Conservation (phyloP, 2,329 filamentous ascomycete species). For the Bertia moriformis region DNA sequence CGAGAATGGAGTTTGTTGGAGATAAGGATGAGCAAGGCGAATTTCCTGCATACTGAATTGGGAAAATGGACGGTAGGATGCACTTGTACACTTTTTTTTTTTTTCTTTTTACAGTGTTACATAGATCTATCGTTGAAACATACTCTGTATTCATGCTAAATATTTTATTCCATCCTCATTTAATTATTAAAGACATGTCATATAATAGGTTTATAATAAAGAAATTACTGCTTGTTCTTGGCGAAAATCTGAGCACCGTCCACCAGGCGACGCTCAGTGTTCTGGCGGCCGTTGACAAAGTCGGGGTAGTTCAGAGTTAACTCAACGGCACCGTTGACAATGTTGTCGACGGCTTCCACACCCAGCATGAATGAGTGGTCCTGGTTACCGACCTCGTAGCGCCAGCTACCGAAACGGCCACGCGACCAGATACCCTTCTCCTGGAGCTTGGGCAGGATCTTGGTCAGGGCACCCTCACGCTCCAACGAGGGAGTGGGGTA, state of each 20-base stretch:
- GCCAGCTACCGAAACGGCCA: constrained; percentile 94
- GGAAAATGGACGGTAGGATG: too few relatives aligned
- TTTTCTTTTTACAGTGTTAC: too few relatives aligned
- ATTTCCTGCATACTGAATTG: too few relatives aligned
- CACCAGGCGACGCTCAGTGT: constrained; percentile 18
- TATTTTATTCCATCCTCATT: neutral
- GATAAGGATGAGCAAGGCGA: too few relatives aligned
- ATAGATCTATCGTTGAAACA: too few relatives aligned
- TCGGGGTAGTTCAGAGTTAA: constrained; percentile 68
- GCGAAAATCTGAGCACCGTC: constrained; percentile 15
- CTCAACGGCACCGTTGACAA: constrained; percentile 59
- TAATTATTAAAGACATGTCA: neutral
- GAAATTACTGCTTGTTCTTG: constrained; percentile 8
- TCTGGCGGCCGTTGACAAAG: constrained; percentile 46
- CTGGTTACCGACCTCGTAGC: constrained; percentile 75
- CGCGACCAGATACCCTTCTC: constrained; percentile 85
- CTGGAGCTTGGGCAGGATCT: constrained; percentile 86
- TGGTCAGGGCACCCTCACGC: constrained; percentile 83
- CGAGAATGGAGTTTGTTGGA: too few relatives aligned
- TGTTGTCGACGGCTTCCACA: constrained; percentile 60
- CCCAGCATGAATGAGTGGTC: constrained; percentile 68
- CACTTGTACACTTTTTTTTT: too few relatives aligned
- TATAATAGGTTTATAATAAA: neutral
- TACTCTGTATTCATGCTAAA: too few relatives aligned
- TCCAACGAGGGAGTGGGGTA: constrained; percentile 92